Evolutionary conservation across 148 eudicot genomes (phyloP).

Genomic region (Nepenthes gracilis): DNA sequence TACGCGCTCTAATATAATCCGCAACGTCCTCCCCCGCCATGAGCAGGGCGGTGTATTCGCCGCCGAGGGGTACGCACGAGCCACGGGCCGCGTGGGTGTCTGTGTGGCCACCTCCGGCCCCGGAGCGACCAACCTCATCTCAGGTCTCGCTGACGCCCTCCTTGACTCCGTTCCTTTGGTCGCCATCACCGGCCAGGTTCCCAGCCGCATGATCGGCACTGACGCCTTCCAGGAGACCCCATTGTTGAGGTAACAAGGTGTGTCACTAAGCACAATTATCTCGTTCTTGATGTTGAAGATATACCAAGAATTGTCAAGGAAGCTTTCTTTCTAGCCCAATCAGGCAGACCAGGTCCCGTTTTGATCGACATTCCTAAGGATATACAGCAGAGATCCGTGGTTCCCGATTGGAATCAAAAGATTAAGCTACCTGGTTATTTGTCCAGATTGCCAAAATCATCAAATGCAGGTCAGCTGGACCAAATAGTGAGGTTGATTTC

Average conservation of each 20-base stretch:
- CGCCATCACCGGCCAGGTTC: conserved; percentile 88
- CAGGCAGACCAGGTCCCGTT: conserved; percentile 89
- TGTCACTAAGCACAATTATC: conserved; percentile 82
- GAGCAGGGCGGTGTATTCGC: conserved; percentile 94
- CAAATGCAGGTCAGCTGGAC: conserved; percentile 26
- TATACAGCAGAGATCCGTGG: conserved; percentile 69
- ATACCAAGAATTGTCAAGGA: conserved; percentile 76
- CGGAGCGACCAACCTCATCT: conserved; percentile 78
- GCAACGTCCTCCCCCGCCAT: conserved; percentile 74
- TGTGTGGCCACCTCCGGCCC: conserved; percentile 97
- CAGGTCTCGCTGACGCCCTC: conserved; percentile 80
- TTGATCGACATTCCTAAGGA: conserved; percentile 86
- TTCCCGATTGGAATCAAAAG: conserved; percentile 62
- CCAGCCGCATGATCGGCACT: conserved; percentile 79
- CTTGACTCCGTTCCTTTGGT: conserved; percentile 73
- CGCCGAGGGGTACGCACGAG: conserved; percentile 92
- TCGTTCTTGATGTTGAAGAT: conserved; percentile 71
- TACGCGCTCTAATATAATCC: conserved; percentile 49
- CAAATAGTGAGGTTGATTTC: conserved; percentile 61
- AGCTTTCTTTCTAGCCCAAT: conserved; percentile 55
- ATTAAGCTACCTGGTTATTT: conserved; percentile 53
- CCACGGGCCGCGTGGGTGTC: conserved; percentile 70
- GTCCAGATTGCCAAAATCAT: conserved; percentile 55
- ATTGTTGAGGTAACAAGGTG: conserved; percentile 90
- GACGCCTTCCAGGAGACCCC: conserved; percentile 88